Conservation (phyloP, 2,329 filamentous ascomycete species). For the Ascocoryne sarcoides region DNA sequence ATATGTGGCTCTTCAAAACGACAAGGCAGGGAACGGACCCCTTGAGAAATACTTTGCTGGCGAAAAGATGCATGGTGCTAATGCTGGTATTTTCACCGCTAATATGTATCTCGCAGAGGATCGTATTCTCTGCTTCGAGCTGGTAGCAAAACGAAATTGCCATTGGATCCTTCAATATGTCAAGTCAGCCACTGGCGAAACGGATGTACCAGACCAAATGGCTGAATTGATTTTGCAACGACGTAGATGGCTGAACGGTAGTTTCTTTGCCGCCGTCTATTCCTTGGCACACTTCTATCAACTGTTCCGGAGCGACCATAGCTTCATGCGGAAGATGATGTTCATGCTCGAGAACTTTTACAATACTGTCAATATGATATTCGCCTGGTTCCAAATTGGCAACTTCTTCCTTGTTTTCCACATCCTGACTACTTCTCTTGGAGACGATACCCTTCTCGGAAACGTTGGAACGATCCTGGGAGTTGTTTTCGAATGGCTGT, state of each 20-base stretch:
- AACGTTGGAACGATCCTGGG: conserved; percentile 71
- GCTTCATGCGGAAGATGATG: conserved; percentile 75
- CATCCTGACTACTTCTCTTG: conserved; percentile 83
- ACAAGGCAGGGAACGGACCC: conserved; percentile 87
- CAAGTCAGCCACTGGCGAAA: conserved; percentile 94
- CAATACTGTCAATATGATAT: conserved; percentile 93
- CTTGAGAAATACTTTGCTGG: conserved; percentile 95
- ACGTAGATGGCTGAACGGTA: conserved; percentile 94
- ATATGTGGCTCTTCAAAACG: conserved; percentile 89
- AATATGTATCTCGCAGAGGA: conserved; percentile 99
- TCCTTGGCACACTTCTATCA: conserved; percentile 92
- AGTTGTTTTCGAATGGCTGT: conserved; percentile 92
- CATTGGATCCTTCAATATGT: conserved; percentile 98
- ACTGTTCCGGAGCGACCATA: conserved; percentile 90
- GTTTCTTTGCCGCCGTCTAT: conserved; percentile 96
- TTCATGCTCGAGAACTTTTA: conserved; percentile 91
- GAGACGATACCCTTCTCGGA: conserved; percentile 59
- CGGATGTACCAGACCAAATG: conserved; percentile 89
- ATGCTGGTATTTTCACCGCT: conserved; percentile 92
- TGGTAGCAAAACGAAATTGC: conserved; percentile 94
- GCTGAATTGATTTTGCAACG: conserved; percentile 92
- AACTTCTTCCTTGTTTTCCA: conserved; percentile 99
- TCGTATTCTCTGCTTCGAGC: conserved; percentile 96
- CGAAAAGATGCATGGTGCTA: conserved; percentile 82
- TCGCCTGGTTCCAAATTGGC: conserved; percentile 96